Evolutionary conservation across 139 green algal species (phyloP).

Genomic region (Chlorella sp.): DNA sequence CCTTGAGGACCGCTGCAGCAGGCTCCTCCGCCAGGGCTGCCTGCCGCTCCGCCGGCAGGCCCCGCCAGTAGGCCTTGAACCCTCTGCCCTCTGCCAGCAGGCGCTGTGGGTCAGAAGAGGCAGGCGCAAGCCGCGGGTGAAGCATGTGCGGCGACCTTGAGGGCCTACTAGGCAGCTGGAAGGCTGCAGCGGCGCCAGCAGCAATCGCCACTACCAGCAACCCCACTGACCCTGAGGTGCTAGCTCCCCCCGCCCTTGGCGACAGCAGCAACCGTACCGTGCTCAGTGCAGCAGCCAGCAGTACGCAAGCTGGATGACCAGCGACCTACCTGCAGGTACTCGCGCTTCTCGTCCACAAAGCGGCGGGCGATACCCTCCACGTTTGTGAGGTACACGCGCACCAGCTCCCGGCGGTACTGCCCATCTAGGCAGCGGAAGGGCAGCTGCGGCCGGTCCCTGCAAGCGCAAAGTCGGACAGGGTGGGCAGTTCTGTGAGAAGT

Average conservation of each 20-base stretch:
- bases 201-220: too few relatives aligned
- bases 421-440: slow-evolving; percentile 96
- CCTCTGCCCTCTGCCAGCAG: slow-evolving; percentile 1
- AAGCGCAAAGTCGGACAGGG: too few relatives aligned
- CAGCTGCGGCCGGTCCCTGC: slow-evolving; percentile 76
- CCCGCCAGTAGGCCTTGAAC: slow-evolving; percentile 81
- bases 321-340: slow-evolving; percentile 60
- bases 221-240: too few relatives aligned
- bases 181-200: too few relatives aligned
- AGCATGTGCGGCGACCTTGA: too few relatives aligned
- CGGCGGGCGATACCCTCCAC: slow-evolving; percentile 95
- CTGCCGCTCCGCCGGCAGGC: slow-evolving; percentile 57
- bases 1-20: slow-evolving; percentile 86
- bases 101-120: not conserved
- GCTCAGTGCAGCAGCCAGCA: too few relatives aligned
- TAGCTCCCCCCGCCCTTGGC: too few relatives aligned
- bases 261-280: too few relatives aligned
- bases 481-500: too few relatives aligned
- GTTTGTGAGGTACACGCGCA: slow-evolving; percentile 98
- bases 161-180: too few relatives aligned
- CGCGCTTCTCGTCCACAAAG: slow-evolving; percentile 93
- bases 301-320: too few relatives aligned
- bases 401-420: slow-evolving; percentile 96
- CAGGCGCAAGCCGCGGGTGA: too few relatives aligned
- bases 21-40: slow-evolving; percentile 65